Conservation (phyloP, 768 basidiomycete genomes). For the Cytidiella melzeri region DNA sequence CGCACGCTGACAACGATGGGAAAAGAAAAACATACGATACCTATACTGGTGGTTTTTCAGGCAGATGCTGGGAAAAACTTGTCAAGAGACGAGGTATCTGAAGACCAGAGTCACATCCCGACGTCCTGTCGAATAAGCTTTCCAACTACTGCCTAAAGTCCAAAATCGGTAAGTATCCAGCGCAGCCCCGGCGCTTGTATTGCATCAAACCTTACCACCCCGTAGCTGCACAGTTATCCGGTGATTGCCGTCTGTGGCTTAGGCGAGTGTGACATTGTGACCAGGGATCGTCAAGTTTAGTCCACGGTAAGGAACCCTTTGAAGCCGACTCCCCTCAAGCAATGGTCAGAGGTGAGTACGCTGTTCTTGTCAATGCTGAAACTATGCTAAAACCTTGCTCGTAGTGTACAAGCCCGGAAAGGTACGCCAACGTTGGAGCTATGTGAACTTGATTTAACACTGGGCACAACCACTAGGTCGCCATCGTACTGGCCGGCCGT, state of each 20-base stretch:
- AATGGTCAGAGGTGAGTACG: constrained; percentile 35
- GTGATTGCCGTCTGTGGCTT: constrained; percentile 34
- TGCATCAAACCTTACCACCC: no score
- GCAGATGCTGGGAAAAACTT: no score
- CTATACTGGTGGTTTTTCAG: no score
- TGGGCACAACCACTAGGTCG: constrained; percentile 57
- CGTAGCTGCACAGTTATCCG: constrained; percentile 13
- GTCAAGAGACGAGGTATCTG: no score
- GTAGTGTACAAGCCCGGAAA: constrained; percentile 94
- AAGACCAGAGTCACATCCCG: no score
- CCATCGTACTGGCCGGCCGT: constrained; percentile 96
- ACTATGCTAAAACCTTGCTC: constrained; percentile 14
- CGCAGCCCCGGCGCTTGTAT: no score
- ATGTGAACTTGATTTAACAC: no score
- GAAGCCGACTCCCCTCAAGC: constrained; percentile 32
- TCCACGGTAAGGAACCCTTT: constrained; percentile 21
- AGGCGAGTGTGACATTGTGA: constrained; percentile 7
- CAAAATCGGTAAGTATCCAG: no score
- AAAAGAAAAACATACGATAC: no score
- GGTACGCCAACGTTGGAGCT: constrained; percentile 42
- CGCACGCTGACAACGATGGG: no score
- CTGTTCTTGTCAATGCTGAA: background rate
- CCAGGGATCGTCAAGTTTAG: constrained; percentile 3
- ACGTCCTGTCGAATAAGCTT: no score
- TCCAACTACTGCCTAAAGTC: no score